Conservation (phyloP, 2,329 filamentous ascomycete genomes). For the Penicillium sp. region DNA sequence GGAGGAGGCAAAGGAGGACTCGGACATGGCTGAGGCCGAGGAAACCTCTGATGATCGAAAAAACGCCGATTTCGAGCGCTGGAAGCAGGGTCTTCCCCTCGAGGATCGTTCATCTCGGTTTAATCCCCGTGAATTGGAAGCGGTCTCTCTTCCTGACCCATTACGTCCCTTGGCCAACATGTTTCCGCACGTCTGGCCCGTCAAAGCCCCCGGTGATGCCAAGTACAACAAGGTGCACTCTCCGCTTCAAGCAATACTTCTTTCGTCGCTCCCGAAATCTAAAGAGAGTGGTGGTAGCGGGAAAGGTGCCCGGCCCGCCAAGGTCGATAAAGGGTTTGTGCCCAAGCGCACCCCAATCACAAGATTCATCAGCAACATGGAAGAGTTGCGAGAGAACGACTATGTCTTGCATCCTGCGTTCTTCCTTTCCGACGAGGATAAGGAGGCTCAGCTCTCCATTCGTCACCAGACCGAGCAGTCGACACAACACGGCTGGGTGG, state of each 20-base stretch:
- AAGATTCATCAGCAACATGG: conserved; percentile 63
- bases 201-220: conserved; percentile 80
- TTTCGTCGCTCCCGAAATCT: conserved; percentile 62
- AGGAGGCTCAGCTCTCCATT: conserved; percentile 46
- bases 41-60: conserved; percentile 15
- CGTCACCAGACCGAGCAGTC: conserved; percentile 49
- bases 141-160: conserved; percentile 39
- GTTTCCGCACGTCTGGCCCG: conserved; percentile 83
- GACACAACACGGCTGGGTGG: conserved; percentile 67
- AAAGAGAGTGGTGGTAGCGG: conserved; percentile 53
- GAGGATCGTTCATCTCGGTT: conserved; percentile 29
- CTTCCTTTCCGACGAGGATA: conserved; percentile 54
- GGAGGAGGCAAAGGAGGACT: conserved; percentile 1
- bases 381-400: conserved; percentile 75
- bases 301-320: conserved; percentile 53
- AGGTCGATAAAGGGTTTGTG: conserved; percentile 61
- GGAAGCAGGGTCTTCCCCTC: conserved; percentile 36
- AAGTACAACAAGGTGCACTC: conserved; percentile 77
- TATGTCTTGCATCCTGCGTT: conserved; percentile 78
- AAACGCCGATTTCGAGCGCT: conserved; percentile 30
- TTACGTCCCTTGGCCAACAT: conserved; percentile 68
- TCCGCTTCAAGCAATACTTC: conserved; percentile 77
- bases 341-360: conserved; percentile 77
- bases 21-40: conserved; percentile 8
- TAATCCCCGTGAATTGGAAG: conserved; percentile 28